A percentile compares a stretch with the other conserved stretches of the same genome.
These are phyloP conservation scores for Lachnellula arida DNA, from an alignment of 2,329 filamentous ascomycete species.

Conservation along the genomic window DNA sequence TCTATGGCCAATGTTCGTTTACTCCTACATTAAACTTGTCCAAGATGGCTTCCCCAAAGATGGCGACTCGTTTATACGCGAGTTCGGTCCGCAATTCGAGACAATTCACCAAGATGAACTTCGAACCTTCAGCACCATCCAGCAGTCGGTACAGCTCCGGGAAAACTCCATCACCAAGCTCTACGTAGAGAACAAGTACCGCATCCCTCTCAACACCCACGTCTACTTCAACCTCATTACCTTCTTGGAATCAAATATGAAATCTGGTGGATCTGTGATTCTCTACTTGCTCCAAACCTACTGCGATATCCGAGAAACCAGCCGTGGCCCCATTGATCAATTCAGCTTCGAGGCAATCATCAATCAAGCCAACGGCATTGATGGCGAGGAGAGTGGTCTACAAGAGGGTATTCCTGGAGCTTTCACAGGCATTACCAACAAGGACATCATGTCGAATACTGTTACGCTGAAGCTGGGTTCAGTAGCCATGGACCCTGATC, in stretches of 20 bases:
- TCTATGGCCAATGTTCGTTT: conserved; percentile 90
- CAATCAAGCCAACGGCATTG: conserved; percentile 51
- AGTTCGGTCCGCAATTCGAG: conserved; percentile 66
- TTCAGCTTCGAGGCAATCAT: conserved; percentile 59
- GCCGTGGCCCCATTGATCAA: conserved; percentile 58
- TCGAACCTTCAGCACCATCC: conserved; percentile 67
- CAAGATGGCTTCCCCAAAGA: conserved; percentile 67
- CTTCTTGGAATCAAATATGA: conserved; percentile 82
- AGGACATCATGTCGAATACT: conserved; percentile 53
- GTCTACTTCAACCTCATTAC: conserved; percentile 79
- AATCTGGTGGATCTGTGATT: conserved; percentile 74
- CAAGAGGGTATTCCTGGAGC: conserved; percentile 60
- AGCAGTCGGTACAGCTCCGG: conserved; percentile 69
- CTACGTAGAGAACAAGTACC: conserved; percentile 83
- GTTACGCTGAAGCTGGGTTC: conserved; percentile 69
- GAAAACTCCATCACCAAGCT: conserved; percentile 74
- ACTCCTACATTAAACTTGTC: conserved; percentile 81
- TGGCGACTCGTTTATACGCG: conserved; percentile 66
- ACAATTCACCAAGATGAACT: conserved; percentile 77
- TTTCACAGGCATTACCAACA: conserved; percentile 57
- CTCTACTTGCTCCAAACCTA: conserved; percentile 63
- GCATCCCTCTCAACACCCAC: conserved; percentile 81
- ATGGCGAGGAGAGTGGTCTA: conserved; percentile 54
- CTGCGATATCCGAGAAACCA: conserved; percentile 54
- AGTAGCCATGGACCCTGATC: conserved; percentile 74